Base-by-base conservation (phyloP, 192 early-diverging fungal genomes). In the Funneliformis mosseae region DNA sequence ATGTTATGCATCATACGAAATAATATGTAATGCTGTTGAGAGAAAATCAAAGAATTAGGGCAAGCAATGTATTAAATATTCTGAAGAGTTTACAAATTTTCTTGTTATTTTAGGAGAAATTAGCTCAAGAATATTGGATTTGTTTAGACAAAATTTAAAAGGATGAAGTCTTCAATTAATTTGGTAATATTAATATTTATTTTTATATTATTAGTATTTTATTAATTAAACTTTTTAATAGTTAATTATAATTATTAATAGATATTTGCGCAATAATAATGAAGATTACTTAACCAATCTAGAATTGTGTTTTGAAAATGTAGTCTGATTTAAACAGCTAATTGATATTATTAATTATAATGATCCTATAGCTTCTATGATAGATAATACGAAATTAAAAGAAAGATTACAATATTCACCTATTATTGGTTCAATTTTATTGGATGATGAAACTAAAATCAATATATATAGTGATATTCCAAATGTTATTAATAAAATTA, bases 341-440 rank as follows among this genome's bases (percentile, higher is more conserved):
- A 12, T 39, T 42, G 67, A n/a, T 81, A 77, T 6, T 71, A 78
- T 67, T 63, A 77, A 28, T 80, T 81, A 42, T 78, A 75, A 48
- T 83, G 81, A 63, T 82, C 83, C 80, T 77, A 80, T 78, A 81
- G 85, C 81, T 79, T 78, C 55, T 79, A 81, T 80, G 64, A 23
- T 38, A 42, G 23, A 66, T 38, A 61, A 79, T 55, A 28, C 84
- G 83, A 76, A 74, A 59, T 23, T 74, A 23, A 16, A 43, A 39
- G 72, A 75, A 75, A 84, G 50, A 78, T 83, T 45, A 72, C 62
- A 66, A 86, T 81, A 14, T 95, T 92, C 90, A 87, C 92, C 50
- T 96, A 96, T 18, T 70, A 33, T 78, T 46, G 25, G 45, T 28
- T 72, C 10, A 41, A 46, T 18, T 11, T 25, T 46, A 7, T n/a